Percentiles rank a stretch among this genome's conserved stretches.
phyloP scores from a whole-genome alignment of 164 flowering plant genomes.

The Paratinospora sagittata region DNA sequence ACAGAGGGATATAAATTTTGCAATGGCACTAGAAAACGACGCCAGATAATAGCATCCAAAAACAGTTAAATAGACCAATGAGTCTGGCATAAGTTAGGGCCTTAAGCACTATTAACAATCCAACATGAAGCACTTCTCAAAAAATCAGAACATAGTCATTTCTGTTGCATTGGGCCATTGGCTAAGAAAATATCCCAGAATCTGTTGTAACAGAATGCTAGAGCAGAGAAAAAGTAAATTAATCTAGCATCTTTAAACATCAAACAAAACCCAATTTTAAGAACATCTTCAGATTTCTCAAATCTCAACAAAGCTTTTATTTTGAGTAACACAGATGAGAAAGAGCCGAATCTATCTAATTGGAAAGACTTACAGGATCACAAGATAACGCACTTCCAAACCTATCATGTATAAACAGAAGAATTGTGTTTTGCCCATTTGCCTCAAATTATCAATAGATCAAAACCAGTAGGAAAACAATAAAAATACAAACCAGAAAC shows the following conservation, averaged over 20 bases:
- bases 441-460: background rate
- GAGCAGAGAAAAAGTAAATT: background rate
- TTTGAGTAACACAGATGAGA: background rate
- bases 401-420: background rate
- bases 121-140: background rate
- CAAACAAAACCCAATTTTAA: background rate
- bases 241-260: background rate
- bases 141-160: background rate
- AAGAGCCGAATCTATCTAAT: background rate
- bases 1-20: background rate
- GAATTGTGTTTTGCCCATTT: background rate
- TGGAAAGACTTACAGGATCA: background rate
- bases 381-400: background rate
- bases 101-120: background rate
- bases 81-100: background rate
- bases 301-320: background rate
- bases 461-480: background rate
- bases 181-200: background rate
- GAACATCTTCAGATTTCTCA: background rate
- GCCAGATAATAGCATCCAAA: too few species aligned
- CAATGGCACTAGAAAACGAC: background rate
- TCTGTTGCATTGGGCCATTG: background rate
- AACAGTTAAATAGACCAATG: background rate
- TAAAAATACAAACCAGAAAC: background rate
- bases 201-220: background rate